Conservation (phyloP, 2,329 filamentous ascomycete species). For the Diaporthe destruens region DNA sequence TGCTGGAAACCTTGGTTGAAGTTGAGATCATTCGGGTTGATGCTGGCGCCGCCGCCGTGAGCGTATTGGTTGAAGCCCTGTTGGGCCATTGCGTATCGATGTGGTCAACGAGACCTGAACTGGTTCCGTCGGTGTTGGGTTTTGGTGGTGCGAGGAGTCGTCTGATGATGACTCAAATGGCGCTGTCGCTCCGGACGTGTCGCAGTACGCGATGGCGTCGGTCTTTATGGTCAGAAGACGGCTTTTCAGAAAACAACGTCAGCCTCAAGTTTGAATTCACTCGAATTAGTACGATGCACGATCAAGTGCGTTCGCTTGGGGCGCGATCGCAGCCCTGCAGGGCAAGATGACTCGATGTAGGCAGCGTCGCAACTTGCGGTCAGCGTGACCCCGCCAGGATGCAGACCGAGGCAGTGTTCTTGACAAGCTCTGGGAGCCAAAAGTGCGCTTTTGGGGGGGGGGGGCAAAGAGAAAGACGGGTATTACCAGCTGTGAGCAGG, state of each 20-base stretch:
- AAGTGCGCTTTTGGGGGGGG: neutral
- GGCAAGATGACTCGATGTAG: constrained; percentile 16
- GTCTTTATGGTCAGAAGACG: neutral
- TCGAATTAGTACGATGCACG: neutral
- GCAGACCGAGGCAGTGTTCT: constrained; percentile 25
- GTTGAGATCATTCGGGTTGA: constrained; percentile 87
- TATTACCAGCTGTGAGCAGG: constrained; percentile 8
- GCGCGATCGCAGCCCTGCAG: constrained; percentile 25
- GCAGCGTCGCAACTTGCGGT: constrained; percentile 40
- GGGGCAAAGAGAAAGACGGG: neutral
- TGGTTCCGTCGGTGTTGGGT: neutral
- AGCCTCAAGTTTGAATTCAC: neutral
- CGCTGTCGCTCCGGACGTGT: constrained; percentile 24
- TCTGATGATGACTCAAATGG: constrained; percentile 32
- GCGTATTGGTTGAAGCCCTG: constrained; percentile 69
- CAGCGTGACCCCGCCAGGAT: constrained; percentile 30
- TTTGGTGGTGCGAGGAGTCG: neutral
- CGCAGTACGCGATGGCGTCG: neutral
- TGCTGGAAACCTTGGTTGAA: constrained; percentile 74
- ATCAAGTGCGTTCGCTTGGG: constrained; percentile 1
- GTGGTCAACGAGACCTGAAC: neutral
- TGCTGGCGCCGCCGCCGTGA: constrained; percentile 66
- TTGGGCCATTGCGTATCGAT: constrained; percentile 61
- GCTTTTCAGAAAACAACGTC: neutral
- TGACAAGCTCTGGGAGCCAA: constrained; percentile 14